These are phyloP conservation scores for Gaultheria prostrata DNA, from an alignment of 148 eudicot genomes.

Conservation along the genomic window DNA sequence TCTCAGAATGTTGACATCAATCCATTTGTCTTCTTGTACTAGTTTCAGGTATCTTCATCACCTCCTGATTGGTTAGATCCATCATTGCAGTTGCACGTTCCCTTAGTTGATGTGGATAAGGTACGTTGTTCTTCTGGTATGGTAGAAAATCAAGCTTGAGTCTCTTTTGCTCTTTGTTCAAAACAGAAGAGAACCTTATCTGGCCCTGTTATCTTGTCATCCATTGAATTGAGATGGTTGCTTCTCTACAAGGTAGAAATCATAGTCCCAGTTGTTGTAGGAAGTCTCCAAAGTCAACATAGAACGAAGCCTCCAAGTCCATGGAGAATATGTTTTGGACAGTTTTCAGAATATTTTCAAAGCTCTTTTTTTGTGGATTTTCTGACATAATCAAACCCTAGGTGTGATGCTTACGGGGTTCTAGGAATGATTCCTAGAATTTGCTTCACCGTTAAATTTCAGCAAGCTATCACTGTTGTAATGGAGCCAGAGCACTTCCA, in stretches of 20 bases:
- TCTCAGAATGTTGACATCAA: not conserved
- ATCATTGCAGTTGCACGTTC: conserved; percentile 65
- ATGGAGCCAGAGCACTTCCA: not conserved
- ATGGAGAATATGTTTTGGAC: not conserved
- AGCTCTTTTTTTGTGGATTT: not conserved
- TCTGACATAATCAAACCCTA: not conserved
- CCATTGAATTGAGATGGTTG: not conserved
- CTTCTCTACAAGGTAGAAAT: not conserved
- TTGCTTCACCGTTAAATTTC: not conserved
- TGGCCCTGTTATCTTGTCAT: not conserved
- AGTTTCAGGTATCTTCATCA: conserved; percentile 46
- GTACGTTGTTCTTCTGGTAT: conserved; percentile 32
- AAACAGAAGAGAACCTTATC: not conserved
- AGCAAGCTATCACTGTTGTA: not conserved
- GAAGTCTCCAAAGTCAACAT: not conserved
- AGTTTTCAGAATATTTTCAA: not conserved
- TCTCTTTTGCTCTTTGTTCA: not conserved
- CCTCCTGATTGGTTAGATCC: conserved; percentile 62
- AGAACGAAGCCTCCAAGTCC: not conserved
- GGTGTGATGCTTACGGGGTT: not conserved
- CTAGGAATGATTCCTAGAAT: not conserved
- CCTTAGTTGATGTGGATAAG: conserved; percentile 95
- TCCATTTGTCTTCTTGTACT: not conserved
- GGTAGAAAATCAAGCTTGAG: conserved; percentile 5
- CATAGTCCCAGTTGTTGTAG: not conserved